Conservation (phyloP, 2,329 filamentous ascomycete species). For the Leptographium wingfieldii region DNA sequence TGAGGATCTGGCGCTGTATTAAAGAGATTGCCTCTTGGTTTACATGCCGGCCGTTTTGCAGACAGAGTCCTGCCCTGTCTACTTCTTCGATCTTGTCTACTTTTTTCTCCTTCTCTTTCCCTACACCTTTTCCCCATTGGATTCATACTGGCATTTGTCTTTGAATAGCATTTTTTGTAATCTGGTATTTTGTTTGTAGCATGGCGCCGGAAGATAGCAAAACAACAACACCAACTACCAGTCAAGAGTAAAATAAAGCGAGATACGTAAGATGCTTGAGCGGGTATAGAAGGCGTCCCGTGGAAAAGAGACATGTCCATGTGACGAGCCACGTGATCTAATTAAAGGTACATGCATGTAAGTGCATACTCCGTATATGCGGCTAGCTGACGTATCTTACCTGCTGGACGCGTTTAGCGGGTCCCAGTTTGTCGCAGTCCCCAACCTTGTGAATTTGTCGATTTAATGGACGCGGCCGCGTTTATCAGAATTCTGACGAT, state of each 20-base stretch:
- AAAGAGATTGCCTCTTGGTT: neutral
- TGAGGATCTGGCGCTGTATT: neutral
- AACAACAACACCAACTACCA: constrained; percentile 3
- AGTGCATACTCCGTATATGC: neutral
- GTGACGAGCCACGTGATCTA: neutral
- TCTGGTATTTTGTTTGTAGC: constrained; percentile 9
- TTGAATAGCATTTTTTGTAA: constrained; percentile 3
- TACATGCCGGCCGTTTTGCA: neutral
- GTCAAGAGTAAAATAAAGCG: neutral
- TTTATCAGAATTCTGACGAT: constrained; percentile 4
- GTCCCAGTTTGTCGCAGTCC: neutral
- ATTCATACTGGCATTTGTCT: constrained; percentile 1
- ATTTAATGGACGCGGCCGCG: neutral
- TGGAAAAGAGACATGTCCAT: neutral
- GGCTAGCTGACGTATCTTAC: neutral
- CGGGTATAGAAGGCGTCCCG: neutral
- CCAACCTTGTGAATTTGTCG: neutral
- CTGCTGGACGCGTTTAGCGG: neutral
- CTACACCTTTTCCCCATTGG: constrained; percentile 1
- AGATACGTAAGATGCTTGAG: neutral
- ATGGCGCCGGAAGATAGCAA: constrained; percentile 9
- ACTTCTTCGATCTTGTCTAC: neutral
- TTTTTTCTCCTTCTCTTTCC: neutral
- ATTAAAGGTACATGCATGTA: neutral
- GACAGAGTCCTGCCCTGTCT: neutral